Evolutionary conservation across 306 rosid genomes (phyloP).

Genomic region (Macrotyloma uniflorum): DNA sequence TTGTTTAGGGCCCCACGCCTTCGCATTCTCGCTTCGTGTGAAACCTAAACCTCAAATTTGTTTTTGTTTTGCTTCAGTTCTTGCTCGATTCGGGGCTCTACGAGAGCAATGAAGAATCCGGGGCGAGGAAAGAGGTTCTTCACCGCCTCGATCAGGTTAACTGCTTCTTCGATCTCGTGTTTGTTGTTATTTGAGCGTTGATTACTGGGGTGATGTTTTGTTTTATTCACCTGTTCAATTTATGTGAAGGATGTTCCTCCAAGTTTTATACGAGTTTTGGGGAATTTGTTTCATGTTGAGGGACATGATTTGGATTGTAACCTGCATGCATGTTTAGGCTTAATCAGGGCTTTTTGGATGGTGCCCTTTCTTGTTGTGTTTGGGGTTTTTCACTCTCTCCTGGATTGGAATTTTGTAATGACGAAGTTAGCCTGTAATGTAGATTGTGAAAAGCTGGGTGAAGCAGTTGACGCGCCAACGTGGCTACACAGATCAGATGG

Average conservation of each 20-base stretch:
- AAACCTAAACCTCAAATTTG: not conserved
- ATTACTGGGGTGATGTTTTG: not conserved
- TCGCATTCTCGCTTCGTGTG: not conserved
- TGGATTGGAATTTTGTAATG: constrained; percentile 31
- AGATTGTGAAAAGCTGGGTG: constrained; percentile 95
- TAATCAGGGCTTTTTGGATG: constrained; percentile 13
- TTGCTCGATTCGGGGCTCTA: constrained; percentile 79
- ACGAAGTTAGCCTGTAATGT: constrained; percentile 38
- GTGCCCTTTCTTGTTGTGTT: not conserved
- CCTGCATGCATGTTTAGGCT: constrained; percentile 16
- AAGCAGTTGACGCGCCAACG: constrained; percentile 80
- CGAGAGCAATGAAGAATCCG: constrained; percentile 73
- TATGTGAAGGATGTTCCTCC: not conserved
- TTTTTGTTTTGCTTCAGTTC: constrained; percentile 47
- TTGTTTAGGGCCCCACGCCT: not conserved
- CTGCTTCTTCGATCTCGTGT: constrained; percentile 1
- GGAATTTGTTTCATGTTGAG: constrained; percentile 9
- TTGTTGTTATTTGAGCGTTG: not conserved
- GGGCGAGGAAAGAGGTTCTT: constrained; percentile 74
- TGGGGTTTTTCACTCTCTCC: not conserved
- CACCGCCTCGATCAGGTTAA: constrained; percentile 72
- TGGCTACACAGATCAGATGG: constrained; percentile 97
- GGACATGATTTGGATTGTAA: constrained; percentile 8
- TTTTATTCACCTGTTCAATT: not conserved
- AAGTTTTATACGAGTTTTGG: not conserved